Conservation (phyloP, 805 yeast genomes). For the Schwanniomyces occidentalis region DNA sequence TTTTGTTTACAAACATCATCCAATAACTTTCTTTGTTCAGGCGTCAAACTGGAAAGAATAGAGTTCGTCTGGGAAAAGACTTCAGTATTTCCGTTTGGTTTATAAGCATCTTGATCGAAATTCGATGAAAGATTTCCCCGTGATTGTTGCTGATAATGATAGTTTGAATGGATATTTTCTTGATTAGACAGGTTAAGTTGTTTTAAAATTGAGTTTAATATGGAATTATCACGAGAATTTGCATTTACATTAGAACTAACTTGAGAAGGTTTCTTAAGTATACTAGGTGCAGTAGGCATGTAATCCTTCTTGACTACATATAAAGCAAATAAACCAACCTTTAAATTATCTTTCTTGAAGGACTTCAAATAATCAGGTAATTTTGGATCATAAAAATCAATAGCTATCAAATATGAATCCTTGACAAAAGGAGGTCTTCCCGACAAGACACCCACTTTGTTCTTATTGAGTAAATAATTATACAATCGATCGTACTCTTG, state of each 20-base stretch:
- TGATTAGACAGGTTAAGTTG: constrained; percentile 19
- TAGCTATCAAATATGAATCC: constrained; percentile 61
- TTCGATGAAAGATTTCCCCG: too few species aligned
- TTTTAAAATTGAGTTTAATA: constrained; percentile 26
- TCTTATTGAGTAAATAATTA: constrained; percentile 46
- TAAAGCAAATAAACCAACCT: constrained; percentile 31
- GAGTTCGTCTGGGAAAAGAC: background rate
- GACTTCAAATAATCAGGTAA: constrained; percentile 21
- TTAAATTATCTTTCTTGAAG: constrained; percentile 12
- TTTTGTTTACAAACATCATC: constrained; percentile 7
- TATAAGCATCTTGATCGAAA: too few species aligned
- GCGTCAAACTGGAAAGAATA: constrained; percentile 3
- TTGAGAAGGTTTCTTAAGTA: constrained; percentile 8
- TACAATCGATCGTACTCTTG: constrained; percentile 30
- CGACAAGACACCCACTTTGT: constrained; percentile 62
- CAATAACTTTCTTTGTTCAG: constrained; percentile 5
- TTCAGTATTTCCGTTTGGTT: background rate
- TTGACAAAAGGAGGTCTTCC: constrained; percentile 51
- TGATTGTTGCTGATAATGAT: background rate
- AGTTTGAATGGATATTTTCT: background rate
- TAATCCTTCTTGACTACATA: constrained; percentile 41
- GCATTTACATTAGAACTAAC: background rate
- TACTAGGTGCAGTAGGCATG: constrained; percentile 23
- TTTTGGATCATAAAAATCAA: constrained; percentile 24
- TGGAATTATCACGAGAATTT: constrained; percentile 3